These are phyloP conservation scores for Globisporangium polare DNA, from an alignment of 352 stramenopile species.

Conservation along the genomic window DNA sequence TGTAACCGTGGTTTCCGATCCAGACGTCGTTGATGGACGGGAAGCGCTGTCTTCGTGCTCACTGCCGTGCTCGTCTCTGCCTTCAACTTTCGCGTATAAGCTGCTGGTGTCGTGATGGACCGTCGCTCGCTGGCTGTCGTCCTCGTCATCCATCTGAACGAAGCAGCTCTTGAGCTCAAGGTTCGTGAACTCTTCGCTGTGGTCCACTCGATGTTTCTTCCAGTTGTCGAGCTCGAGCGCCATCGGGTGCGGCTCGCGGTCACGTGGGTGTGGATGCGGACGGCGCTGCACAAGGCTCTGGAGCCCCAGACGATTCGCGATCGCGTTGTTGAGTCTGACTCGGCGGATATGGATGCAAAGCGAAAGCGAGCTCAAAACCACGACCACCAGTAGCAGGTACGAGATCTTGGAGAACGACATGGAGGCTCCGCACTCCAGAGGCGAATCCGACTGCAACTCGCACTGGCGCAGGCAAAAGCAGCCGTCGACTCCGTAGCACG, in stretches of 20 bases:
- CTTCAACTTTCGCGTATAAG: too few relatives aligned
- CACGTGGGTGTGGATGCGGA: not conserved
- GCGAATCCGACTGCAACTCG: conserved; percentile 10
- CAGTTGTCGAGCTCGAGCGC: conserved; percentile 32
- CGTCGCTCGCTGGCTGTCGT: conserved; percentile 8
- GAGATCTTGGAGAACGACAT: conserved; percentile 7
- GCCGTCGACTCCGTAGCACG: conserved; percentile 19
- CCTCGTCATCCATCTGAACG: conserved; percentile 16
- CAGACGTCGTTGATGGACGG: not conserved
- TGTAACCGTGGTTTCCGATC: conserved; percentile 1
- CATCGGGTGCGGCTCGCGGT: conserved; percentile 7
- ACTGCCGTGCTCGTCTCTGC: not conserved
- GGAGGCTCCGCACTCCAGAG: conserved; percentile 3
- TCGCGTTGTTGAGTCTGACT: not conserved
- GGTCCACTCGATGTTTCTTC: conserved; percentile 20
- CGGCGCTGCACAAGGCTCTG: conserved; percentile 7
- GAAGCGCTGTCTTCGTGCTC: not conserved
- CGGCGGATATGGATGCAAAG: conserved; percentile 13
- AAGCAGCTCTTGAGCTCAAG: conserved; percentile 29
- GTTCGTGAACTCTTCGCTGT: conserved; percentile 13
- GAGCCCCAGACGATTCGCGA: not conserved
- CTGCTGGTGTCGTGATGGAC: not conserved
- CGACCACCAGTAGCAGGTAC: not conserved
- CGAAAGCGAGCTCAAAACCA: conserved; percentile 2
- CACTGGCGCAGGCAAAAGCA: conserved; percentile 29